These are phyloP conservation scores for Magnaporthiopsis rhizophila DNA, from an alignment of 2,329 filamentous ascomycete genomes.

Conservation along the genomic window DNA sequence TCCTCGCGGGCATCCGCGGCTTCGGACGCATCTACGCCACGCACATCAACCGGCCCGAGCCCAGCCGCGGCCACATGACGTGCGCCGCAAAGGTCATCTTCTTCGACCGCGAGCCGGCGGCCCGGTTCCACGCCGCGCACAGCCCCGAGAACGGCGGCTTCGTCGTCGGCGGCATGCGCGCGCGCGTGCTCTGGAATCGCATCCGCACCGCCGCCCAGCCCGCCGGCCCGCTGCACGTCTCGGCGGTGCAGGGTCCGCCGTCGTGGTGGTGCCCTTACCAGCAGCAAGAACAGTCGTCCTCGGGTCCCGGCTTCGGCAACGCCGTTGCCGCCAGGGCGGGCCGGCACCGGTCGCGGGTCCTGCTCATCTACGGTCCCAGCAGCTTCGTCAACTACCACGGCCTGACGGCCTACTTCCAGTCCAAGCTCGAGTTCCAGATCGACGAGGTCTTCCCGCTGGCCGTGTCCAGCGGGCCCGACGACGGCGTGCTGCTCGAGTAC, in stretches of 20 bases:
- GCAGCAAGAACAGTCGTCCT: no score
- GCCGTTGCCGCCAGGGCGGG: slow-evolving; percentile 12
- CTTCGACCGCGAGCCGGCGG: slow-evolving; percentile 32
- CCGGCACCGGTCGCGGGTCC: slow-evolving; percentile 34
- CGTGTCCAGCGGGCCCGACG: slow-evolving; percentile 11
- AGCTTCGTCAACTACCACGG: slow-evolving; percentile 32
- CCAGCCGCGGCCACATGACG: slow-evolving; percentile 21
- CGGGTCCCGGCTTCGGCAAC: no score
- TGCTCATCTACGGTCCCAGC: slow-evolving; percentile 39
- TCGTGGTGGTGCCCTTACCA: no score
- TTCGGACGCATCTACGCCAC: slow-evolving; percentile 43
- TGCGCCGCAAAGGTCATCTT: slow-evolving; percentile 44
- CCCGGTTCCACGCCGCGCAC: slow-evolving; percentile 20
- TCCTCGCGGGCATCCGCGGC: slow-evolving; percentile 34
- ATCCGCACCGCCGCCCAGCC: slow-evolving; percentile 30
- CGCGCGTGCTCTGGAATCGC: slow-evolving; percentile 38
- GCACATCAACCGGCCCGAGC: slow-evolving; percentile 42
- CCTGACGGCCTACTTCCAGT: slow-evolving; percentile 33
- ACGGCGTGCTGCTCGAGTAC: slow-evolving; percentile 31
- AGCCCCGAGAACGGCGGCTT: slow-evolving; percentile 22
- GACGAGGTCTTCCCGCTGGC: slow-evolving; percentile 32
- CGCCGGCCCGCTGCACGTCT: neutral
- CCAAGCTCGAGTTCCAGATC: slow-evolving; percentile 37
- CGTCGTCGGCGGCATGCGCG: slow-evolving; percentile 25
- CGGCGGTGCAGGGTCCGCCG: neutral